A percentile compares a stretch with the other conserved stretches of the same genome.
Conservation (phyloP, 371 early-diverging fungal genomes). For the Mortierella sp. region DNA sequence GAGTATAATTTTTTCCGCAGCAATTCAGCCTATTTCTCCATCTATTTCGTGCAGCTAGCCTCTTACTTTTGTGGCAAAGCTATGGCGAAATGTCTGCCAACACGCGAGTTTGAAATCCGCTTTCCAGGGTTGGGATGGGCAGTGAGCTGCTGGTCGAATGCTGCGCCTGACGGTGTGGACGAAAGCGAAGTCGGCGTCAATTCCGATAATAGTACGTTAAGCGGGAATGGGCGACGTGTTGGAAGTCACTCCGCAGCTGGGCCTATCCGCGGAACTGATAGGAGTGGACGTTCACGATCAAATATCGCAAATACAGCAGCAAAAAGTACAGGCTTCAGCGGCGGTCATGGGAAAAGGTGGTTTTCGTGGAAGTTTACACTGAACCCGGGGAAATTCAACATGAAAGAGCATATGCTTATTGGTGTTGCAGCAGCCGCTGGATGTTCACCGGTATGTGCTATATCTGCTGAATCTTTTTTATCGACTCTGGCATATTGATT, state of each 20-base stretch:
- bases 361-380: slow-evolving; percentile 48
- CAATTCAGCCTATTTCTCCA: slow-evolving; percentile 54
- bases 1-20: slow-evolving; percentile 61
- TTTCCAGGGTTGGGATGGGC: slow-evolving; percentile 15
- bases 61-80: slow-evolving; percentile 58
- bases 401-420: slow-evolving; percentile 69
- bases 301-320: slow-evolving; percentile 9
- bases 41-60: slow-evolving; percentile 58
- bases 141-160: background rate
- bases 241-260: slow-evolving; percentile 7
- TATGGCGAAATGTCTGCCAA: slow-evolving; percentile 55
- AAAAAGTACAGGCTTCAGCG: background rate
- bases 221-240: slow-evolving; percentile 6
- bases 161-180: background rate
- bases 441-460: slow-evolving; percentile 45
- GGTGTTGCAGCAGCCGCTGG: slow-evolving; percentile 59
- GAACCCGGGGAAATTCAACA: slow-evolving; percentile 67
- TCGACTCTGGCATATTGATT: too few relatives aligned
- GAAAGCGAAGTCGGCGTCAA: slow-evolving; percentile 9
- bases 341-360: slow-evolving; percentile 2
- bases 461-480: background rate
- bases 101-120: slow-evolving; percentile 34
- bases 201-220: slow-evolving; percentile 13
- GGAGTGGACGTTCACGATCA: slow-evolving; percentile 6
- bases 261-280: slow-evolving; percentile 17